Evolutionary conservation across 257 asterid genomes (phyloP), one percentile per base, ranked within the genome.

Genomic region (Fraxinus quadrangulata): DNA sequence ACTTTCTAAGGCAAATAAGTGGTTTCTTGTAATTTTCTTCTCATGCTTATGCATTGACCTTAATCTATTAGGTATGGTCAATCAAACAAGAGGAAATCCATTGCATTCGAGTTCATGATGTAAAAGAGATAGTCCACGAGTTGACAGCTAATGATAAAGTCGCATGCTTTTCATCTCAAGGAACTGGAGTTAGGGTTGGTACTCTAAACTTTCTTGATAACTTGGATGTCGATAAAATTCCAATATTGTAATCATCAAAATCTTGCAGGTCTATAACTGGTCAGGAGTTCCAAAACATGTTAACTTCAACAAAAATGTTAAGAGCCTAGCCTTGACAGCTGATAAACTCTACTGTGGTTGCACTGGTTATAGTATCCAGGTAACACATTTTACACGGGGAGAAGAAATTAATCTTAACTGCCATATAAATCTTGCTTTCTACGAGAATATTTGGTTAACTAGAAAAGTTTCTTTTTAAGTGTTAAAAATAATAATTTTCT

Each of bases 281-380:
- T 80, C 96, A 23, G 96, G 97, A 17, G 47, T 80, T 68, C 86
- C 92, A 6, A 92, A 70, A 80, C 88, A 76, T 85, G 81, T 92
- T 16, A 87, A 83, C 82, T 88, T 91, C 85, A 91, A 87, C 89
- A 92, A 86, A 80, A 83, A 86, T 76, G 94, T 89, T 33, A 92
- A 87, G 84, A 89, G 94, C 67, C 82, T 92, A 2, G 81, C 83
- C 21, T 30, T 89, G 80, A 80, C 82, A 12, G 94, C 87, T 4
- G 89, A 91, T 69, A 92, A 84, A 33, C 90, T 92, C 77, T 91
- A 91, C 75, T 92, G 97, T 39, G 97, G 96, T 16, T 92, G 94
- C 83, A 80, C 97, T 7, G 89, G 90, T 51, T 88, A 86, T 80
- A 82, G 90, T 4, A 79, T 92, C 70, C 97, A 87, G 94, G 97